phyloP scores from a whole-genome alignment of 176 grass and related monocot genomes.

The Hyparrhenia diplandra region DNA sequence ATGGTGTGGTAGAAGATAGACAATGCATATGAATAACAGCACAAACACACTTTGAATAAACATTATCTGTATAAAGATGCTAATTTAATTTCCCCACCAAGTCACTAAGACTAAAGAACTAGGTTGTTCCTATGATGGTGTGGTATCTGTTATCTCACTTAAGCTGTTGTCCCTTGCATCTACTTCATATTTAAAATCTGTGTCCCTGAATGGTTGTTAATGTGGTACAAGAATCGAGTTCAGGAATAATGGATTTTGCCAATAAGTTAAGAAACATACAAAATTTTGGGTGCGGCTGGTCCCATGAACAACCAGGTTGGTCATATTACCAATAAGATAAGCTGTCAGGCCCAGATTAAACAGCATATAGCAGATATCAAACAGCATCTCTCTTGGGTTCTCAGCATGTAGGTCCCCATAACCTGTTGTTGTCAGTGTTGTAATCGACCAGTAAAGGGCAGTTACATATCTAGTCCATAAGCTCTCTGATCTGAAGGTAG shows the following conservation, averaged over 20 bases:
- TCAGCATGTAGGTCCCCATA: conserved; percentile 98
- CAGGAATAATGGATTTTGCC: neutral
- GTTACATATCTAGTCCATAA: conserved; percentile 92
- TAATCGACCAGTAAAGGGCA: conserved; percentile 97
- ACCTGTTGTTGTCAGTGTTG: conserved; percentile 91
- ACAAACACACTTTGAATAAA: neutral
- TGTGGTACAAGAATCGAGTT: no score
- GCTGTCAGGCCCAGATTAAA: conserved; percentile 98
- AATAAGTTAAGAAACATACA: conserved; percentile 54
- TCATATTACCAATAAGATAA: conserved; percentile 98
- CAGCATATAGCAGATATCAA: conserved; percentile 94
- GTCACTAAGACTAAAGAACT: conserved; percentile 1
- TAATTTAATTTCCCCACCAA: neutral
- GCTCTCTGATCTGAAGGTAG: conserved; percentile 75
- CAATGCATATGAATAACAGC: neutral
- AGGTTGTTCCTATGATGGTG: conserved; percentile 20
- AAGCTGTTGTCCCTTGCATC: neutral
- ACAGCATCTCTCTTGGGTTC: conserved; percentile 89
- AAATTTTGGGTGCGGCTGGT: conserved; percentile 86
- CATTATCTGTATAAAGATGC: neutral
- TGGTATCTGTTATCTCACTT: neutral
- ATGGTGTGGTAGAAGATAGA: neutral
- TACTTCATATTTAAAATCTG: conserved; percentile 12
- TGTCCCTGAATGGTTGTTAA: neutral
- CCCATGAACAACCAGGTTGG: conserved; percentile 96